Evolutionary conservation across 345 rosid genomes (phyloP), one percentile per base, ranked within the genome.

Genomic region (Trapa incisa): DNA sequence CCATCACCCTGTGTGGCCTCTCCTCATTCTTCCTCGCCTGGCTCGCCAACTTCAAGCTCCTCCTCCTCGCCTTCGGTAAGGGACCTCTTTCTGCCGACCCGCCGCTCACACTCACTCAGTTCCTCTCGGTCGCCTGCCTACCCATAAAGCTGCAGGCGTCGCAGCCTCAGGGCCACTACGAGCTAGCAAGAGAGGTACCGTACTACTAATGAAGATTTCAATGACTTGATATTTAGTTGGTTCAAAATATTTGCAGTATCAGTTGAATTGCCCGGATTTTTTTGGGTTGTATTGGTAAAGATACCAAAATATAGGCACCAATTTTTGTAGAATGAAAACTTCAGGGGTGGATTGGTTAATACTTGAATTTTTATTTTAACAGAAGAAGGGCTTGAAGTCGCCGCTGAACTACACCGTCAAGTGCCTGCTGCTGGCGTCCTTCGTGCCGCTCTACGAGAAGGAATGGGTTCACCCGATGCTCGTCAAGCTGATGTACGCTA

Each of bases 1-100:
- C 71, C 47, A 4, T 75, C 11, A 39, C 75, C 56, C 56, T 79
- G 5, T n/a, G 58, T 16, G 36, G 75, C 22, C 32, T 57, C 68
- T 43, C 76, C 37, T 54, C 70, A 43, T 67, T 80, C 72, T 80
- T 70, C 73, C 3, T 80, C 3, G 69, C 72, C 64, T 80, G 78
- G 78, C 83, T 80, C 33, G 65, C 70, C 56, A 79, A 76, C 66
- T 74, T 79, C 80, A 72, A 76, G 68, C 72, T 79, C 68, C 47
- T 76, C 45, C 74, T 76, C 10, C 66, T 80, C 9, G 74, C 76
- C 33, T 76, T 64, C 16, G 69, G 73, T 0, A 54, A 71, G 65
- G 80, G 80, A 39, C 83, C 83, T 14, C 63, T 80, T 7, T 67
- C 67, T 5, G 64, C 73, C 32, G 16, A 41, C 50, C 61, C 73